Base-by-base conservation (phyloP, 148 eudicot genomes). In the Limonium bicolor region DNA sequence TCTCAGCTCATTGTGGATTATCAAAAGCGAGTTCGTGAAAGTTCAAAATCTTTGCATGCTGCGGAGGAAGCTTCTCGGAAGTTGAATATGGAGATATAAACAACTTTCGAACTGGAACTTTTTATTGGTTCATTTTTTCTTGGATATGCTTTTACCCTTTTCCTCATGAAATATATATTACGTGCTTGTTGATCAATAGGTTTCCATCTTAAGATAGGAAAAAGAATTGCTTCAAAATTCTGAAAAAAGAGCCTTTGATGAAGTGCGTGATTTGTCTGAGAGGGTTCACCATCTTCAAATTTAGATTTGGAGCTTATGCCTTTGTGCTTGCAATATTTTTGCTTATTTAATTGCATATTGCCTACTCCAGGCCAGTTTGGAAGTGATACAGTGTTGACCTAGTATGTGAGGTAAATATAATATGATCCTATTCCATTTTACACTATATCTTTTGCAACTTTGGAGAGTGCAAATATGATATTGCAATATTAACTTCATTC, bases 231-330 rank as follows among this genome's bases (percentile, higher is more conserved):
- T 85, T 48, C 26, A 62, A 20, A 73, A 78, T 34, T 67, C 99
- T 2, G 99, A 90, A 62, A 84, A 73, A 69, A 72, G 99, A 65
- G 95, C 95, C 50, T 69, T 39, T 14, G 88, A 75, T 61, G 99
- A 90, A 73, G 88, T 81, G 37, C 72, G 76, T 64, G 73, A 68
- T 71, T 56, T 84, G 73, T 80, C 88, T 36, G 73, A 73, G 54
- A 85, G 95, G 63, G 73, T 78, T 42, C 53, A 75, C 30, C 79
- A 85, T 15, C 73, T 90, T 50, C 99, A 87, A 76, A 80, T 77
- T 40, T 43, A 17, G 15, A 29, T 2, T 36, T 32, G 27, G 14
- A 1, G 7, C 23, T 30, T 23, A 16, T 44, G 13, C 27, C 3
- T 50, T 4, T 47, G 14, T 30, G 8, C 26, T 20, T 36, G 29